Base-by-base conservation (phyloP, 1,139 yeast species). In the Yueomyces sp. region DNA sequence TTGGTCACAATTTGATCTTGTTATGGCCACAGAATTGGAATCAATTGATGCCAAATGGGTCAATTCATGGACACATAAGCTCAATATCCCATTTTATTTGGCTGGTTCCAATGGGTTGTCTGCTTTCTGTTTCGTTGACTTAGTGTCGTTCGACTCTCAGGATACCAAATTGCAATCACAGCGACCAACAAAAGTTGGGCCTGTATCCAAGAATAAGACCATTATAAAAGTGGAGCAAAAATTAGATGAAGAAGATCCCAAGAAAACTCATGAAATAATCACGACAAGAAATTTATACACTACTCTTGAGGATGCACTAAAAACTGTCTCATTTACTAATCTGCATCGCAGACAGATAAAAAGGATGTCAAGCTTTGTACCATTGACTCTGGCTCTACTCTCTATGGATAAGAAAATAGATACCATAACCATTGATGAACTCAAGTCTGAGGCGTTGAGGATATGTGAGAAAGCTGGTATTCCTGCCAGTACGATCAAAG, bases 91-190 rank as follows among this genome's bases (percentile, higher is more conserved):
- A 1, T 67, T 91, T 37, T 86, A 84, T 58, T 71, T 75, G 3
- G 66, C 85, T 0, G 82, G 81, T 0, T 58, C 78, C 6, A 83
- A 81, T 58, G 98, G 98, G 0, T 65, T 87, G 59, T 86, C 75
- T 59, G 96, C 96, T 1, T 84, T 76, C 56, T 72, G 85, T 2
- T 78, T 89, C 55, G 78, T 79, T 3, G 98, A 93, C 60, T 68
- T 91, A 47, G 74, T 86, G 25, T 62, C 69, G 43, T 89, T 85
- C 60, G 66, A 68, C 9, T 55, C 69, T 4, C 52, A 51, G 3
- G 67, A 70, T 50, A 78, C 84, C 41, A 74, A 76, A 63, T 72
- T 64, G 50, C 73, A 56, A 55, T 73, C 66, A 51, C 66, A 66
- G 45, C 64, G 51, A 42, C 61, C 65, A 28, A 72, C 82, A 12